Percentiles rank a stretch among this genome's conserved stretches.
Conservation (phyloP, 1,139 yeast species). For the Wickerhamomyces sp. region DNA sequence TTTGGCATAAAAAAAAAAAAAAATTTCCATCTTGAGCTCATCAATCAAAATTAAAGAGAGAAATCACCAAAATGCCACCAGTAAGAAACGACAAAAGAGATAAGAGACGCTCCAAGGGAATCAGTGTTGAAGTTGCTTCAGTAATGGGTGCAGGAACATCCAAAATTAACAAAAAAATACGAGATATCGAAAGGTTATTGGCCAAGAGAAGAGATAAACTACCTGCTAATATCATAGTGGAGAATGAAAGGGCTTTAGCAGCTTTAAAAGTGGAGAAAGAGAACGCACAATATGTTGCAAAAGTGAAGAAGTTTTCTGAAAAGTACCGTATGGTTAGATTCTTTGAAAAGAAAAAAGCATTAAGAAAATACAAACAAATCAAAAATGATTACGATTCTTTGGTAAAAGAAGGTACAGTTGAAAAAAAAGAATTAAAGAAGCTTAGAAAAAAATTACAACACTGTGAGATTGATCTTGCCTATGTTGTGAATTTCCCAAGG, state of each 20-base stretch:
- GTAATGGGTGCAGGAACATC: slow-evolving; percentile 32
- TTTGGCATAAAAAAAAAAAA: background rate
- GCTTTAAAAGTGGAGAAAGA: slow-evolving; percentile 66
- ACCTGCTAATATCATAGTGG: slow-evolving; percentile 72
- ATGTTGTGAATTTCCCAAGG: slow-evolving; percentile 73
- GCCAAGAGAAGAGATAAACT: slow-evolving; percentile 46
- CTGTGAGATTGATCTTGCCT: slow-evolving; percentile 69
- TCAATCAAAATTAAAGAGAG: background rate
- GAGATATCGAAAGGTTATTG: slow-evolving; percentile 76
- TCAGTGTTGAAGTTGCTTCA: slow-evolving; percentile 28
- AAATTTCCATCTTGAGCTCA: background rate
- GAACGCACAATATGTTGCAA: slow-evolving; percentile 44
- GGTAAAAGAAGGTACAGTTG: slow-evolving; percentile 29
- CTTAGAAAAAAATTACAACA: slow-evolving; percentile 49
- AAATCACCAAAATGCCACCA: slow-evolving; percentile 11
- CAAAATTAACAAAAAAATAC: slow-evolving; percentile 75
- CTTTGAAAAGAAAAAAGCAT: slow-evolving; percentile 86
- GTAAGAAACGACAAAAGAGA: slow-evolving; percentile 11
- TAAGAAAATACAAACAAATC: slow-evolving; percentile 65
- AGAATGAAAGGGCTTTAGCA: slow-evolving; percentile 80
- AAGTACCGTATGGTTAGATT: slow-evolving; percentile 93
- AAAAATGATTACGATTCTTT: slow-evolving; percentile 34
- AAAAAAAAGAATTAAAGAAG: slow-evolving; percentile 41
- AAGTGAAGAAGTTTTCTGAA: slow-evolving; percentile 57
- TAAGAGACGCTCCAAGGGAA: slow-evolving; percentile 14